Percentiles rank a stretch among this genome's conserved stretches.
Evolutionary conservation across 805 yeast species (phyloP).

Genomic region (Maudiozyma barnettii): DNA sequence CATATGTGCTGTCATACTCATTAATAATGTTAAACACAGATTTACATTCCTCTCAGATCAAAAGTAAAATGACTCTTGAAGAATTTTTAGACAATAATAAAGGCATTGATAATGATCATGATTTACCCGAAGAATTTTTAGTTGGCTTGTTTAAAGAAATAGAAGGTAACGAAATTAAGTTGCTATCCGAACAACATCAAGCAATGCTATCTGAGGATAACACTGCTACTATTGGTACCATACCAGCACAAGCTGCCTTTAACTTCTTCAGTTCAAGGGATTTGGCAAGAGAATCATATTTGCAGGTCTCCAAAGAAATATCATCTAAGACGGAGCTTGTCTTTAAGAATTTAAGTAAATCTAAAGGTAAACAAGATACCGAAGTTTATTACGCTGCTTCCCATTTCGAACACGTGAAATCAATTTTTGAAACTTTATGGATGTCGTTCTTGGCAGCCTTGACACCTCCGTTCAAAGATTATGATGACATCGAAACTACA

Average conservation of each 20-base stretch:
- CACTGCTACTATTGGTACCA: constrained; percentile 25
- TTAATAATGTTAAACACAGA: constrained; percentile 91
- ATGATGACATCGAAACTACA: constrained; percentile 64
- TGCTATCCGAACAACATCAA: constrained; percentile 89
- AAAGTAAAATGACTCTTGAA: constrained; percentile 76
- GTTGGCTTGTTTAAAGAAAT: constrained; percentile 69
- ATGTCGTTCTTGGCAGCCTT: constrained; percentile 93
- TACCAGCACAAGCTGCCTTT: constrained; percentile 36
- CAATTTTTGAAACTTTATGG: constrained; percentile 92
- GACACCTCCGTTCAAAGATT: constrained; percentile 87
- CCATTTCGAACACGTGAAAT: constrained; percentile 80
- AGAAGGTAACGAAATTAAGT: constrained; percentile 72
- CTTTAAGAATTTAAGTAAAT: constrained; percentile 54
- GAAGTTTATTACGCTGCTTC: constrained; percentile 69
- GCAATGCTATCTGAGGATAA: constrained; percentile 67
- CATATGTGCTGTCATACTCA: constrained; percentile 86
- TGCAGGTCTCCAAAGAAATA: constrained; percentile 88
- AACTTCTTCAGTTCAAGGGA: constrained; percentile 62
- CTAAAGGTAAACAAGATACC: constrained; percentile 35
- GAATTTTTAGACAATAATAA: constrained; percentile 80
- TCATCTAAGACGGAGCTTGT: constrained; percentile 79
- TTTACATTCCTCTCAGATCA: constrained; percentile 80
- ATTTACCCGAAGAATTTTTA: constrained; percentile 67
- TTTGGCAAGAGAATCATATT: constrained; percentile 70
- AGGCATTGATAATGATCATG: constrained; percentile 87